These are phyloP conservation scores for Zymoseptoria pseudotritici DNA, from an alignment of 2,329 filamentous ascomycete species.

Conservation along the genomic window DNA sequence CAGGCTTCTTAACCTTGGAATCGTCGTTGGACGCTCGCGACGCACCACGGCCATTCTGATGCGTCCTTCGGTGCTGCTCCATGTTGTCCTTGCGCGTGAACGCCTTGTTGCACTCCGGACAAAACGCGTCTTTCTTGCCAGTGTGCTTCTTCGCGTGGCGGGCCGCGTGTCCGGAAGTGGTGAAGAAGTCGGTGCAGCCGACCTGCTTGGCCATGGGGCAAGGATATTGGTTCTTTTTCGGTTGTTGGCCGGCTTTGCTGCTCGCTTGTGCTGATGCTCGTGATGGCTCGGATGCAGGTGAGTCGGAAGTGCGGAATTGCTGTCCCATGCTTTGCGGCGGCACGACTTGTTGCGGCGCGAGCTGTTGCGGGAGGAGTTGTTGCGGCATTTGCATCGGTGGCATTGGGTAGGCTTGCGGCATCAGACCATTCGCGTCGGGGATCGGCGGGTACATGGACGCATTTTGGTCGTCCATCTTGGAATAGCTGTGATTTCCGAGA, in stretches of 20 bases:
- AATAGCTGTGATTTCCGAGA: slow-evolving; percentile 8
- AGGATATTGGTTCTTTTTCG: slow-evolving; percentile 61
- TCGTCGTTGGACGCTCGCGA: slow-evolving; percentile 36
- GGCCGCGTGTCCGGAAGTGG: slow-evolving; percentile 77
- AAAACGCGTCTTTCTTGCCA: slow-evolving; percentile 68
- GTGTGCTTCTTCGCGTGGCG: slow-evolving; percentile 80
- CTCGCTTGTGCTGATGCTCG: slow-evolving; percentile 36
- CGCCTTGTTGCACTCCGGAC: slow-evolving; percentile 65
- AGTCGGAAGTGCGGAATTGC: slow-evolving; percentile 35
- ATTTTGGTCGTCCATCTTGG: slow-evolving; percentile 31
- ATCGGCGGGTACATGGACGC: slow-evolving; percentile 31
- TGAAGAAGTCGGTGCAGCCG: slow-evolving; percentile 71
- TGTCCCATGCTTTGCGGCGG: slow-evolving; percentile 5
- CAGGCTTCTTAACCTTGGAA: slow-evolving; percentile 38
- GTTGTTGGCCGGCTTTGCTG: slow-evolving; percentile 32
- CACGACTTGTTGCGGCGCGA: slow-evolving; percentile 3
- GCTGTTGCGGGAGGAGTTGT: slow-evolving; percentile 1
- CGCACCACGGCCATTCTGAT: slow-evolving; percentile 48
- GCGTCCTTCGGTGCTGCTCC: slow-evolving; percentile 76
- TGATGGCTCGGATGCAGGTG: slow-evolving; percentile 42
- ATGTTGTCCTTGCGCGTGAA: slow-evolving; percentile 81
- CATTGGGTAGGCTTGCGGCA: slow-evolving; percentile 28
- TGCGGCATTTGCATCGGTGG: slow-evolving; percentile 18
- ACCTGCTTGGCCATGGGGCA: slow-evolving; percentile 65
- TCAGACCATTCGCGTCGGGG: slow-evolving; percentile 25